These are phyloP conservation scores for Talaromyces adpressus DNA, from an alignment of 495 filamentous ascomycete species.

Conservation along the genomic window DNA sequence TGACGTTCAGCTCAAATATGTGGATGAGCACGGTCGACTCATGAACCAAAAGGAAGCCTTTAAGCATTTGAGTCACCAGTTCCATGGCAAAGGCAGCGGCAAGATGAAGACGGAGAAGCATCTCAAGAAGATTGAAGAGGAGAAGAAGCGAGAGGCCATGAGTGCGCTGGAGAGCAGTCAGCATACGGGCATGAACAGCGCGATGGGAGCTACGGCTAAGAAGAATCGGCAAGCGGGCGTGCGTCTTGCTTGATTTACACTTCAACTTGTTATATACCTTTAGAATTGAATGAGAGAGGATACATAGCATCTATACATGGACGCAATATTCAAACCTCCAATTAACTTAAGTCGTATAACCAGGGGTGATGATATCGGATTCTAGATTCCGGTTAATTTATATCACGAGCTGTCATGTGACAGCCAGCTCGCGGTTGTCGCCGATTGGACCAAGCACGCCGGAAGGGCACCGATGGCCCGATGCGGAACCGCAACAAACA, in stretches of 20 bases:
- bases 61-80: conserved; percentile 89
- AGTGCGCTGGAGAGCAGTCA: conserved; percentile 75
- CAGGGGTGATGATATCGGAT: not conserved
- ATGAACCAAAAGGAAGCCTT: conserved; percentile 96
- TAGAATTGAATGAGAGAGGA: not conserved
- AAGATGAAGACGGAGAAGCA: conserved; percentile 98
- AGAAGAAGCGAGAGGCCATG: conserved; percentile 78
- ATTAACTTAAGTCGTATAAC: too few species aligned
- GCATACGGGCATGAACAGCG: conserved; percentile 75
- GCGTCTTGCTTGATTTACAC: conserved; percentile 54
- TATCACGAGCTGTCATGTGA: conserved; percentile 1
- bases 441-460: not conserved
- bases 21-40: conserved; percentile 75
- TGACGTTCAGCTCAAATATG: conserved; percentile 80
- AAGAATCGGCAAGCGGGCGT: conserved; percentile 89
- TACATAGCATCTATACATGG: not conserved
- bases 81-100: conserved; percentile 95
- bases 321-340: too few species aligned
- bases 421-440: not conserved
- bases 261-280: not conserved
- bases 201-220: conserved; percentile 63
- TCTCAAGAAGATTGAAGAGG: conserved; percentile 94
- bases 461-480: not conserved
- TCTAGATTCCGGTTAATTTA: conserved; percentile 8
- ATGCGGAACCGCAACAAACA: not conserved